Conservation (phyloP, 1,284 basidiomycete genomes). For the Ustilago hordei region DNA sequence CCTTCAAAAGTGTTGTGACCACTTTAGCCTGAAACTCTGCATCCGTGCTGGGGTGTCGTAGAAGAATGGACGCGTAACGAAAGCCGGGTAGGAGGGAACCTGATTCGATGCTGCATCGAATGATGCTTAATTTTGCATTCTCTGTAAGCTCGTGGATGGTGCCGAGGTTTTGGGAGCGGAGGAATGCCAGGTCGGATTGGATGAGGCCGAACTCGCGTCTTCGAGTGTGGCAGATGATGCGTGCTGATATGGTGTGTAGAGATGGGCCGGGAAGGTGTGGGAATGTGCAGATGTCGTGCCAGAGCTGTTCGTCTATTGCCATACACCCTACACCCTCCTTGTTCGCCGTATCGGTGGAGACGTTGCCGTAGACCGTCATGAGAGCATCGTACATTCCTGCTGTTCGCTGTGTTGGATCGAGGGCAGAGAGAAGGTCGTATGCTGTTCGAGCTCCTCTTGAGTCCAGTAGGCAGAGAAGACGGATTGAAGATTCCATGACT, state of each 20-base stretch:
- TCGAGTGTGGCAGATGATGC: conserved; percentile 38
- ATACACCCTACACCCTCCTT: neutral
- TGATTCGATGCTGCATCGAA: conserved; percentile 30
- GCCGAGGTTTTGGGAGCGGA: conserved; percentile 6
- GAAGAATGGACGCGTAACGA: conserved; percentile 8
- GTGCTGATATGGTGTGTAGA: conserved; percentile 34
- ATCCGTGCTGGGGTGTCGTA: neutral
- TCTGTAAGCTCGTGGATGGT: conserved; percentile 25
- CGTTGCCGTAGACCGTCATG: conserved; percentile 35
- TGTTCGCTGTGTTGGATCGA: conserved; percentile 32
- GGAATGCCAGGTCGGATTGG: conserved; percentile 27
- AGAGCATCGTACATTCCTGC: conserved; percentile 49
- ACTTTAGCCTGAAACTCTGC: conserved; percentile 2
- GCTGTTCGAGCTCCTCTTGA: conserved; percentile 26
- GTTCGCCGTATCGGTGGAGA: neutral
- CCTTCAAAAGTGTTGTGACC: conserved; percentile 25
- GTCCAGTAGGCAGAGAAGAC: conserved; percentile 36
- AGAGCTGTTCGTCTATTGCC: conserved; percentile 33
- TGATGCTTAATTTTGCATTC: conserved; percentile 16
- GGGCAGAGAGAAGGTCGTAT: conserved; percentile 30
- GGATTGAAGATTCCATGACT: conserved; percentile 17
- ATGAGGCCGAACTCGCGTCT: conserved; percentile 30
- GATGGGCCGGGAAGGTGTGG: conserved; percentile 22
- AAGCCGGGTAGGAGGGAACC: conserved; percentile 23
- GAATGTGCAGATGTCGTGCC: conserved; percentile 28